A percentile compares a stretch with the other conserved stretches of the same genome.
Conservation (phyloP, 768 basidiomycete species). For the Cystobasidium tubakii region DNA sequence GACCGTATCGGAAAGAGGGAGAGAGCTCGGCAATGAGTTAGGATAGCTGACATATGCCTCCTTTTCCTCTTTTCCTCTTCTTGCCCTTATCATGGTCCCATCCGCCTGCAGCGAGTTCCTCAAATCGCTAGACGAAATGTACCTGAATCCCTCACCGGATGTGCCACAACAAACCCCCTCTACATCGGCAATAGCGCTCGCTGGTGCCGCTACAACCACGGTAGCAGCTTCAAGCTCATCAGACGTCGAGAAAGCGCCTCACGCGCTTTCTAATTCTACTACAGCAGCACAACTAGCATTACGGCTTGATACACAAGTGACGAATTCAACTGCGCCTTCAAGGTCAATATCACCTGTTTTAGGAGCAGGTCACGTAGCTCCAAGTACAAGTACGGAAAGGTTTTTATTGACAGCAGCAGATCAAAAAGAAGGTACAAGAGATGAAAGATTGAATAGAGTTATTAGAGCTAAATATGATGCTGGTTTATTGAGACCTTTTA, state of each 20-base stretch:
- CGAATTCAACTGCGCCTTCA: conserved; percentile 15
- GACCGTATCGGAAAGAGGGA: no score
- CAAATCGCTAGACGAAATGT: conserved; percentile 69
- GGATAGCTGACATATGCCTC: no score
- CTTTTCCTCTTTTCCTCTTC: not conserved
- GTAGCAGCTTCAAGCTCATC: not conserved
- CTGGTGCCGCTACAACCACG: not conserved
- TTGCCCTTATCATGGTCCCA: conserved; percentile 15
- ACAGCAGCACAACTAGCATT: conserved; percentile 38
- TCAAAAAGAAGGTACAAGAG: conserved; percentile 80
- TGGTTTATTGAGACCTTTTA: conserved; percentile 86
- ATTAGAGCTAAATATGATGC: conserved; percentile 96
- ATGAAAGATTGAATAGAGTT: conserved; percentile 81
- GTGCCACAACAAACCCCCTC: conserved; percentile 52
- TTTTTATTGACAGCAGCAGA: conserved; percentile 92
- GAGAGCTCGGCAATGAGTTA: no score
- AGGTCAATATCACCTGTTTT: conserved; percentile 22
- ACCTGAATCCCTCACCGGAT: conserved; percentile 64
- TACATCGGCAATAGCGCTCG: conserved; percentile 50
- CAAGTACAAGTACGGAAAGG: conserved; percentile 62
- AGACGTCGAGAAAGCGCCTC: conserved; percentile 36
- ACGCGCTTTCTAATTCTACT: conserved; percentile 1
- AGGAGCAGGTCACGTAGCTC: not conserved
- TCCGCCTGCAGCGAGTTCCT: conserved; percentile 68
- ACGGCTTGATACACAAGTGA: not conserved